Percentiles rank a stretch among this genome's conserved stretches.
phyloP scores from a whole-genome alignment of 1,139 yeast species.

The Candida gigantensis region DNA sequence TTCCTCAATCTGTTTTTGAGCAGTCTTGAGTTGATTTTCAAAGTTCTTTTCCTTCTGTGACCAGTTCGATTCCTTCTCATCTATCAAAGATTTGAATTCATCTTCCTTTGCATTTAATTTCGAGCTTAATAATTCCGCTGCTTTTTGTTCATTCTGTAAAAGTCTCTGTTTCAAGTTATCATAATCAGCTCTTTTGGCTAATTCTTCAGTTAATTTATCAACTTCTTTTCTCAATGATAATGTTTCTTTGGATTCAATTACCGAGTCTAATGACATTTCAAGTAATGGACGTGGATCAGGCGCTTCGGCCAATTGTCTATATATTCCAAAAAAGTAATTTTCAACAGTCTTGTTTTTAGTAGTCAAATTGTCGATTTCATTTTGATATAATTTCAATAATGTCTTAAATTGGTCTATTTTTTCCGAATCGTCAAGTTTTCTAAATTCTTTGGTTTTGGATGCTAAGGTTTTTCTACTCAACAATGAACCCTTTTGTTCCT shows the following conservation, averaged over 20 bases:
- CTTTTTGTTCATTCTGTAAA: slow-evolving; percentile 56
- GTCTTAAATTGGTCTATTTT: slow-evolving; percentile 67
- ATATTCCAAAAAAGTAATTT: slow-evolving; percentile 68
- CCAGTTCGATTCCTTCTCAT: slow-evolving; percentile 69
- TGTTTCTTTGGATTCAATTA: slow-evolving; percentile 58
- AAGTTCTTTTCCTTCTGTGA: slow-evolving; percentile 47
- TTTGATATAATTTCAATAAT: slow-evolving; percentile 79
- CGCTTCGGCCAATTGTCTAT: slow-evolving; percentile 78
- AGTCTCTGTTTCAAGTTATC: slow-evolving; percentile 69
- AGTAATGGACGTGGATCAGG: slow-evolving; percentile 90
- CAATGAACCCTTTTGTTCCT: slow-evolving; percentile 66
- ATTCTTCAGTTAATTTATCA: slow-evolving; percentile 55
- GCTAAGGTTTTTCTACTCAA: slow-evolving; percentile 76
- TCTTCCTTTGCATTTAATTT: slow-evolving; percentile 59
- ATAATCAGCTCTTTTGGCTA: slow-evolving; percentile 73
- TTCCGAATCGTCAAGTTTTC: slow-evolving; percentile 64
- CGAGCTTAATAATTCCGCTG: slow-evolving; percentile 52
- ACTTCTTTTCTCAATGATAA: slow-evolving; percentile 57
- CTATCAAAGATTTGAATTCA: slow-evolving; percentile 57
- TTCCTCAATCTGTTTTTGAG: slow-evolving; percentile 55
- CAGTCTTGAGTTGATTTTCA: slow-evolving; percentile 42
- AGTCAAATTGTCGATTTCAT: slow-evolving; percentile 82
- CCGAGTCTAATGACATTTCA: slow-evolving; percentile 69
- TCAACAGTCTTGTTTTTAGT: slow-evolving; percentile 77
- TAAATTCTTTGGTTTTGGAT: slow-evolving; percentile 76